These are phyloP conservation scores for Schizothecium vesticola DNA, from an alignment of 495 filamentous ascomycete species.

Conservation along the genomic window DNA sequence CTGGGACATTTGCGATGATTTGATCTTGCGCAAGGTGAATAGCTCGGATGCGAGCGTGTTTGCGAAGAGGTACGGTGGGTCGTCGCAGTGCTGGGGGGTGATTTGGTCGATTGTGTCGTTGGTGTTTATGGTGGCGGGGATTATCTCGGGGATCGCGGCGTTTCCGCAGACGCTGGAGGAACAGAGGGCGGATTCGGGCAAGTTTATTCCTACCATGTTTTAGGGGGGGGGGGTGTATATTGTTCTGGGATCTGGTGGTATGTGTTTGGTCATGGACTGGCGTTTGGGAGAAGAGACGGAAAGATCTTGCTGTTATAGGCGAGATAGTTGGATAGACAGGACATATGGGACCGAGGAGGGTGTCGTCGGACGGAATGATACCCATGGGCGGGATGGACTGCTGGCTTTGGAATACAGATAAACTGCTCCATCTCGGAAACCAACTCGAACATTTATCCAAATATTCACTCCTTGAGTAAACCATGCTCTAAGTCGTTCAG, in stretches of 20 bases:
- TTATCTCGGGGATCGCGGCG: constrained; percentile 68
- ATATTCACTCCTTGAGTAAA: too few relatives aligned
- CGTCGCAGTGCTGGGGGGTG: constrained; percentile 76
- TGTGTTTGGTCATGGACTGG: neutral
- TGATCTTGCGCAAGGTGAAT: constrained; percentile 80
- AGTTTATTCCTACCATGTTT: constrained; percentile 52
- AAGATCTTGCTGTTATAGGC: too few relatives aligned
- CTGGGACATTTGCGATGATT: constrained; percentile 83
- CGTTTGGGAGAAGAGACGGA: neutral
- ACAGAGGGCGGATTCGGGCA: constrained; percentile 62
- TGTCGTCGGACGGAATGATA: neutral
- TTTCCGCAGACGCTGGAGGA: constrained; percentile 63
- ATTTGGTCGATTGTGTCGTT: constrained; percentile 70
- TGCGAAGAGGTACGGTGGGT: constrained; percentile 69
- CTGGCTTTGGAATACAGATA: neutral
- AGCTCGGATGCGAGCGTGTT: constrained; percentile 77
- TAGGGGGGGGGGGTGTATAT: neutral
- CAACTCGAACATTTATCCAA: too few relatives aligned
- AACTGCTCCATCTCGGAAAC: neutral
- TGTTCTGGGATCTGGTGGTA: neutral
- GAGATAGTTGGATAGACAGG: too few relatives aligned
- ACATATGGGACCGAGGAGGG: neutral
- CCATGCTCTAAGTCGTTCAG: too few relatives aligned
- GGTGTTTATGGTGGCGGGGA: constrained; percentile 62
- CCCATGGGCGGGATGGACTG: neutral